Evolutionary conservation across 371 early-diverging fungal genomes (phyloP).

Genomic region (Nematocida sp.): DNA sequence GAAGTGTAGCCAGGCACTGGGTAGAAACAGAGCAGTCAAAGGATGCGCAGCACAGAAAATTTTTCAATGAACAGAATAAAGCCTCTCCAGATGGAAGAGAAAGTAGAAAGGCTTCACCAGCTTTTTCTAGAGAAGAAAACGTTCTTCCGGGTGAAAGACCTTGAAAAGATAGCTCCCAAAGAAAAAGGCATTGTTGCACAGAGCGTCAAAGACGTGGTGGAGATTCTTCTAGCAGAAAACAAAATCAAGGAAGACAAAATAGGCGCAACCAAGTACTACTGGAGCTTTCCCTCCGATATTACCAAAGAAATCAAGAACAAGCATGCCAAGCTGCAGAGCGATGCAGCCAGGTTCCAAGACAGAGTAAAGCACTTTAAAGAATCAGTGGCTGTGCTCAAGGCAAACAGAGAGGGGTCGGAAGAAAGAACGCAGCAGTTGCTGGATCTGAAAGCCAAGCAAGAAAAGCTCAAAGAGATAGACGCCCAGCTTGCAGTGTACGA

Average conservation of each 20-base stretch:
- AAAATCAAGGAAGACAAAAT: conserved; percentile 79
- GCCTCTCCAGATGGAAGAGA: conserved; percentile 43
- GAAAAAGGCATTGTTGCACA: conserved; percentile 75
- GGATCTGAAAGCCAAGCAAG: conserved; percentile 1
- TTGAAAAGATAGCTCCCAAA: conserved; percentile 79
- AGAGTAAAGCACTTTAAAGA: background rate
- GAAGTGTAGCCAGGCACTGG: too few relatives aligned
- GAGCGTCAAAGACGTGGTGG: conserved; percentile 79
- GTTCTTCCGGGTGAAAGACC: conserved; percentile 68
- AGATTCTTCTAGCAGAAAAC: conserved; percentile 77
- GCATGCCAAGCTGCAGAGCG: conserved; percentile 29
- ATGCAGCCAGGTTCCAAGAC: background rate
- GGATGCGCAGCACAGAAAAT: too few relatives aligned
- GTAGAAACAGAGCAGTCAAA: too few relatives aligned
- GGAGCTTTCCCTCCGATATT: conserved; percentile 77
- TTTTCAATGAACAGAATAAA: conserved; percentile 49
- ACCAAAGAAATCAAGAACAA: conserved; percentile 18
- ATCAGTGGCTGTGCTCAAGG: conserved; percentile 15
- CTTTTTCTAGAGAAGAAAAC: conserved; percentile 9
- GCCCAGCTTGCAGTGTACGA: conserved; percentile 1
- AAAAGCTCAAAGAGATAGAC: conserved; percentile 5
- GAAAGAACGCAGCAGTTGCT: conserved; percentile 64
- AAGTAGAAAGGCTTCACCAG: conserved; percentile 9
- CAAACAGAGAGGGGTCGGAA: conserved; percentile 55
- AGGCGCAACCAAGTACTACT: conserved; percentile 79